Evolutionary conservation across 495 filamentous ascomycete species (phyloP).

Genomic region (Xylaria grammica): DNA sequence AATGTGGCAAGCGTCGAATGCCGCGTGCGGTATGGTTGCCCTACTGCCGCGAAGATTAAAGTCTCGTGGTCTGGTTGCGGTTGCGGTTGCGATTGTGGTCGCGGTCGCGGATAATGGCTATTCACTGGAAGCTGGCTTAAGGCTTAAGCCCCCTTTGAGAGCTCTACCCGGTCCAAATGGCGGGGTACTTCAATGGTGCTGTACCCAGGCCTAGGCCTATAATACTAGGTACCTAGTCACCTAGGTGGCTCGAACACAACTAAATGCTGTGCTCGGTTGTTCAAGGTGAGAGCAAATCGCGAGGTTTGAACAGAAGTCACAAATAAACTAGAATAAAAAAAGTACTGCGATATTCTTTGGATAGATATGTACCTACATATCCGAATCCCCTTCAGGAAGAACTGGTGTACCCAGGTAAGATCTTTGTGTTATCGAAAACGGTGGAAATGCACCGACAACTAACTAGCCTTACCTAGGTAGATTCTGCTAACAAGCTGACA

Average conservation of each 20-base stretch:
- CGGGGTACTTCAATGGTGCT: slow-evolving; percentile 14
- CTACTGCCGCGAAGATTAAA: slow-evolving; percentile 1
- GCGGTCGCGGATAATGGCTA: too few species aligned
- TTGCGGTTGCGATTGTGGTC: slow-evolving; percentile 1
- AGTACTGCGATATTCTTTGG: too few species aligned
- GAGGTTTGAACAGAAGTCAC: too few species aligned
- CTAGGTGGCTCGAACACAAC: too few species aligned
- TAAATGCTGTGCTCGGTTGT: too few species aligned
- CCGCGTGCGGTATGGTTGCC: background rate
- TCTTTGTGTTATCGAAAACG: slow-evolving; percentile 9
- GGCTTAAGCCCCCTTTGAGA: background rate
- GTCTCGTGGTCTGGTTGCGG: slow-evolving; percentile 10
- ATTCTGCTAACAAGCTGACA: too few species aligned
- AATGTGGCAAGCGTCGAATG: slow-evolving; percentile 1
- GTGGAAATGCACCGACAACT: slow-evolving; percentile 11
- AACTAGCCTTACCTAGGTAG: too few species aligned
- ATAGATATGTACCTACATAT: background rate
- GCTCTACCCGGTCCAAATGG: slow-evolving; percentile 9
- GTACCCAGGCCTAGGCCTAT: too few species aligned
- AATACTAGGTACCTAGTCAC: too few species aligned
- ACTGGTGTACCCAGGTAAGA: background rate
- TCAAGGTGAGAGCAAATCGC: too few species aligned
- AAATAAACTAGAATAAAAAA: too few species aligned
- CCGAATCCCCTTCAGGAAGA: background rate
- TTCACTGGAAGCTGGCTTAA: background rate